Evolutionary conservation across 768 basidiomycete genomes (phyloP), one percentile per base, ranked within the genome.

Genomic region (Termitomyces sp.): DNA sequence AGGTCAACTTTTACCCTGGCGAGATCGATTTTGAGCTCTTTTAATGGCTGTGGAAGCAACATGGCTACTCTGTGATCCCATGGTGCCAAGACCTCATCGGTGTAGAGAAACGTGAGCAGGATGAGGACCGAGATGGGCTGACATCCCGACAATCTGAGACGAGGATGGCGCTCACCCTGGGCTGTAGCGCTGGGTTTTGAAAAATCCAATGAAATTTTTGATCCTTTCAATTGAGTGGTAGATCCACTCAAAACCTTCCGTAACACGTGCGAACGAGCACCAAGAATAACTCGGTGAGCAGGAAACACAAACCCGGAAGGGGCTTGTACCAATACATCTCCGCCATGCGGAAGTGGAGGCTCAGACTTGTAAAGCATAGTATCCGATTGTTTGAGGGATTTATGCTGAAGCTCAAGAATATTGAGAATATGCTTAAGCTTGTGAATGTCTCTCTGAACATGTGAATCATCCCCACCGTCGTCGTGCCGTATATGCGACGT

Each of bases 81-180:
- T 14, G 95, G 69, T 0, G 92, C 85, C 11, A 92, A 75, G 1
- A 95, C 70, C 40, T 86, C 81, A 68, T 99, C 96, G 1, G 90
- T 81, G 70, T 98, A 98, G n/a, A 98, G 70, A 65, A 94, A 98
- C 23, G 85, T 80, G 19, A 97, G 69, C 19, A 98, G 74, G 21
- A 96, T 78, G 16, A 97, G 80, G 16, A 88, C 70, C 0, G 92
- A 74, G 7, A 95, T 72, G 0, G 87, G 78, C 44, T 85, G 81
- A 59, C 82, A 83, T 2, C 83, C 83, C 0, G 74, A 65, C 43
- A 96, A 63, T 17, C 67, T 66, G 1, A 89, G 66, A 12, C 71
- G 68, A 11, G 66, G 63, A 34, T 38, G 53, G 17, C 54, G 27
- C 9, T 17, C 27, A 32, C 49, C 14, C 23, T 32, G 16, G 14